Evolutionary conservation across 176 grass and related monocot species (phyloP).

Genomic region (Oropetium thomaeum): DNA sequence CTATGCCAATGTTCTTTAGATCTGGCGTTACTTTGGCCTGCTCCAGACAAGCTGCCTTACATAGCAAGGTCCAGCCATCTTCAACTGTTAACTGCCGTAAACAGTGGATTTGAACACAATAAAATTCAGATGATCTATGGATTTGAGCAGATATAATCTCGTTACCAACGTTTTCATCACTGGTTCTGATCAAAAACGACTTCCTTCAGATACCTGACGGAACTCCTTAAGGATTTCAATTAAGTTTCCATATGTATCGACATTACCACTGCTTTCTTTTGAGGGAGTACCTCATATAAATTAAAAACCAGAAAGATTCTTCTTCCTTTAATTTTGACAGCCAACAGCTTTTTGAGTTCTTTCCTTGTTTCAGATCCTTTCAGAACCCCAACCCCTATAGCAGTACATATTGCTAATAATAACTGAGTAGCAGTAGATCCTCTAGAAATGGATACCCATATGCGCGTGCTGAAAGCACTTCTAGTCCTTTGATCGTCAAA

Average conservation of each 20-base stretch:
- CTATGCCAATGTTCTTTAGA: slow-evolving; percentile 12
- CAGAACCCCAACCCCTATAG: background rate
- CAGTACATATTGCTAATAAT: background rate
- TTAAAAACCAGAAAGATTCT: slow-evolving; percentile 30
- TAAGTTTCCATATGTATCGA: background rate
- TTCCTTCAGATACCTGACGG: background rate
- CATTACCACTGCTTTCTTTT: background rate
- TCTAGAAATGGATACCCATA: slow-evolving; percentile 14
- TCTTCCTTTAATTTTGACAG: background rate
- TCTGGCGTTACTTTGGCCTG: background rate
- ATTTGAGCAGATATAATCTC: background rate
- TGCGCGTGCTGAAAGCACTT: background rate
- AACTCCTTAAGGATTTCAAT: background rate
- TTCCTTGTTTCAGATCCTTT: background rate
- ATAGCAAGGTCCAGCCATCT: slow-evolving; percentile 29
- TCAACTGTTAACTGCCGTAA: background rate
- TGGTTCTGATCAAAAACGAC: slow-evolving; percentile 24
- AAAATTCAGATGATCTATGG: background rate
- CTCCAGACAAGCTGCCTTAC: background rate
- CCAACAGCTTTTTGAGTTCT: background rate
- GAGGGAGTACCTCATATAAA: background rate
- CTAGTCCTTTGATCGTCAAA: background rate
- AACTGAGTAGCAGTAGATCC: slow-evolving; percentile 8
- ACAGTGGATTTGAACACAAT: background rate
- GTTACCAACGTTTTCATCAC: slow-evolving; percentile 1